Conservation (phyloP, 208 protist species). For the Crithidia bombi region DNA sequence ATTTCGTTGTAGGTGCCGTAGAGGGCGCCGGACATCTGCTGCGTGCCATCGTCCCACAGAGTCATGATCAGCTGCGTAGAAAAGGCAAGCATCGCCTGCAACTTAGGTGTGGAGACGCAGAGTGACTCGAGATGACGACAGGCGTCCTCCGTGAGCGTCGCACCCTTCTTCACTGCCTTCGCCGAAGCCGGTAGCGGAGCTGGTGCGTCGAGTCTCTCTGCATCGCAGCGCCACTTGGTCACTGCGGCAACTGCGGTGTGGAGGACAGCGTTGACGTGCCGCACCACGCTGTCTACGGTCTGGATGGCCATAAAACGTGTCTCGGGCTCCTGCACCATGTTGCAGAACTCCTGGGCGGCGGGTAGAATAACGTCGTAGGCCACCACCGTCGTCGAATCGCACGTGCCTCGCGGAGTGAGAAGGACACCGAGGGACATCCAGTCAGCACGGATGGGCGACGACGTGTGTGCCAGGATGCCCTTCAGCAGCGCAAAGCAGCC, state of each 20-base stretch:
- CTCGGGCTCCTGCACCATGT: slow-evolving; percentile 70
- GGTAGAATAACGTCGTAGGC: slow-evolving; percentile 78
- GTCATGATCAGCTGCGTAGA: slow-evolving; percentile 82
- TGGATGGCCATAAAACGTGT: slow-evolving; percentile 92
- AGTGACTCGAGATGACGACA: slow-evolving; percentile 22
- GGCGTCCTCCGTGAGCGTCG: background rate
- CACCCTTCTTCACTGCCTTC: slow-evolving; percentile 6
- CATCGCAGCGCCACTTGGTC: background rate
- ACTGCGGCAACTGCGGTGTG: slow-evolving; percentile 20
- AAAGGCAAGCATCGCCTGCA: slow-evolving; percentile 47
- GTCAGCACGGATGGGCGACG: slow-evolving; percentile 51
- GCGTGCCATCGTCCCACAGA: slow-evolving; percentile 90
- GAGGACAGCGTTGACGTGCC: slow-evolving; percentile 69
- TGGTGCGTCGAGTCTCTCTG: slow-evolving; percentile 2
- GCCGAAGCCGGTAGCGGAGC: background rate
- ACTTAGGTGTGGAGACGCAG: slow-evolving; percentile 43
- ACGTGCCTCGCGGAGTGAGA: slow-evolving; percentile 24
- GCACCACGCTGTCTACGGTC: slow-evolving; percentile 83
- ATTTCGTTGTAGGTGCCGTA: slow-evolving; percentile 81
- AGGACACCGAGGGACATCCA: slow-evolving; percentile 49
- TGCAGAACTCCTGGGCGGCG: slow-evolving; percentile 52
- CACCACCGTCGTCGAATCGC: slow-evolving; percentile 1
- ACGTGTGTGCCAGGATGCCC: slow-evolving; percentile 83
- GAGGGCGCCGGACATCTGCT: slow-evolving; percentile 82
- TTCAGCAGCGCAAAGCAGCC: slow-evolving; percentile 85